Base-by-base conservation (phyloP, 1,284 basidiomycete genomes). In the Sanghuangporus baumii region DNA sequence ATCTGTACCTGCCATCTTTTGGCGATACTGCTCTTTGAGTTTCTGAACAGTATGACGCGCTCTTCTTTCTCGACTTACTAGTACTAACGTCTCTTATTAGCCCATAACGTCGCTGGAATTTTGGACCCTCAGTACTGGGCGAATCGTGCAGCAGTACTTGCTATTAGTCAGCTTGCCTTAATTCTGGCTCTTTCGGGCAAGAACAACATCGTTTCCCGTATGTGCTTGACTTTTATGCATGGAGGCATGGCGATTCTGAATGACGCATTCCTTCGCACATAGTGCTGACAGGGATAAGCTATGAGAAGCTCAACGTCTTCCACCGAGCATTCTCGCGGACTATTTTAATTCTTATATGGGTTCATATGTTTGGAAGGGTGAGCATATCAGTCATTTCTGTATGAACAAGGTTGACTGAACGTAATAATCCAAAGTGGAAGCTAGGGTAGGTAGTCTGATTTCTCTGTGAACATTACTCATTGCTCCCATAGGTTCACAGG, bases 141-240 rank as follows among this genome's bases (percentile, higher is more conserved):
- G 6, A 74, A 78, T 54, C 72, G 76, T 59, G 74, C 77, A 7
- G 78, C 73, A 0, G 73, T 74, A 65, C 65, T 79, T 23, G 76
- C 75, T 7, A 73, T 74, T 7, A 75, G 73, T 48, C 79, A 81
- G 63, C 69, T 80, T 2, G 73, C 78, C 2, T 71, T 81, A 58
- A 75, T 81, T 51, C 75, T 80, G 31, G 78, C 75, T 5, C 70
- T 81, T 20, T 78, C 79, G 0, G 75, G 76, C 3, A 79, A 79
- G 69, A 81, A 81, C 69, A 81, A 81, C 65, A 64, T 79, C 50
- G 74, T 81, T 12, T 79, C 78, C 14, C 71, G 75, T 76, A n/a
- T 23, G 34, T 26, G 34, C 55, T 12, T 52, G 26, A 51, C 41
- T 50, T n/a, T n/a, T 8, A 20, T 14, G 43, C 16, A 16, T 46